Evolutionary conservation across 2,329 filamentous ascomycete genomes (phyloP), one percentile per base, ranked within the genome.

Genomic region (Penicillium nordicum): DNA sequence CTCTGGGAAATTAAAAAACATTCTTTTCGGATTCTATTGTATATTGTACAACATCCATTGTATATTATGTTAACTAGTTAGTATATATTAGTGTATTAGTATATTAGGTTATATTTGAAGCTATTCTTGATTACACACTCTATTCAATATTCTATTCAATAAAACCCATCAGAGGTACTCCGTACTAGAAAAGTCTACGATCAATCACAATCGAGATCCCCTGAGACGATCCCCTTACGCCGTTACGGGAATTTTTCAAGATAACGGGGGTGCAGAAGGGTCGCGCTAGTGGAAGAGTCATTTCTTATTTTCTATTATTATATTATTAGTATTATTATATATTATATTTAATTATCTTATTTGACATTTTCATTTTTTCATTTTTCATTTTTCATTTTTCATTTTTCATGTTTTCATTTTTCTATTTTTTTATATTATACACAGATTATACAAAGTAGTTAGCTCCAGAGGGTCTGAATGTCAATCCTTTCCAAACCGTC

Each of bases 231-330:
- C 58, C 57, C 61, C 63, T 64, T 65, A 64, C 62, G 36, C 61
- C 61, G 63, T 64, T 62, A 61, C 54, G 61, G 61, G 61, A 57
- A 59, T 57, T 65, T 65, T 63, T 62, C 59, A 57, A 42, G 50
- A 64, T 64, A 67, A 67, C 63, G 64, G 63, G 63, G 62, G 50
- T 66, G 64, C 64, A 66, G 61, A 57, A 65, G 61, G 57, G 62
- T 60, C 57, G 38, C 61, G 59, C 62, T 64, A 65, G 63, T 59
- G 61, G 57, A 59, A 55, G 58, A 55, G 58, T 59, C 62, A 60
- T 61, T 64, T 63, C 55, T 65, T 62, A 60, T 58, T 65, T 61
- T 50, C 45, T 53, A 51, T 51, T 27, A 51, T 51, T 51, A 51
- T 43, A 43, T 45, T 32, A 45, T 45, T 45, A 21, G 6, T 34